Evolutionary conservation across 345 rosid species (phyloP).

Genomic region (Rhodamnia rubescens): DNA sequence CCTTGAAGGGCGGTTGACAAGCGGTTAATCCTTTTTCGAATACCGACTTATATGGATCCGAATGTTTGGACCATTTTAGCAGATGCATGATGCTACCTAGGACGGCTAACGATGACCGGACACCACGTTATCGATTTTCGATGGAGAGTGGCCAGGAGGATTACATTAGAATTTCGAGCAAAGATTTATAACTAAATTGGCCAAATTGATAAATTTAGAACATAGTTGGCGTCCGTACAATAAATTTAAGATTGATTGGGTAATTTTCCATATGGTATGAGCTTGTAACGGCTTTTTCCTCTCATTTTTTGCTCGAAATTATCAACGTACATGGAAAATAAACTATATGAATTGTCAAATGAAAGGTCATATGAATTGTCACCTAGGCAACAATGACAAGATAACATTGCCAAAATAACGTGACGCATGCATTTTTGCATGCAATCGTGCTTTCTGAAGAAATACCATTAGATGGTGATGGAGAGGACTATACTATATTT

Average conservation of each 20-base stretch:
- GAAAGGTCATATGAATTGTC: neutral
- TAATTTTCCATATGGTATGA: neutral
- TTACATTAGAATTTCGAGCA: accelerated
- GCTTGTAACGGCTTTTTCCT: neutral
- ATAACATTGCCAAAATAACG: neutral
- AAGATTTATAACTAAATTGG: neutral
- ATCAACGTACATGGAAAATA: too few relatives aligned
- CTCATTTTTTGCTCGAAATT: neutral
- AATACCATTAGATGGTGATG: neutral
- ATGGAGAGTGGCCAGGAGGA: accelerated
- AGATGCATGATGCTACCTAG: neutral
- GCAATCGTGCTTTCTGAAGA: neutral
- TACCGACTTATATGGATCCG: accelerated
- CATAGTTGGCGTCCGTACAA: accelerated
- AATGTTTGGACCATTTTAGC: neutral
- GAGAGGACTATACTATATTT: neutral
- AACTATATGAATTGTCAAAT: neutral
- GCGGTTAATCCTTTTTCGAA: neutral
- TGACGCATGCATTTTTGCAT: neutral
- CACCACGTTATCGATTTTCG: accelerated
- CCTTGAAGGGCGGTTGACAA: neutral
- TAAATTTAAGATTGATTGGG: too few relatives aligned
- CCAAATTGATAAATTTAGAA: neutral
- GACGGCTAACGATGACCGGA: neutral
- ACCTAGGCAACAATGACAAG: neutral